Base-by-base conservation (phyloP, 306 rosid species). In the Malus sylvestris region DNA sequence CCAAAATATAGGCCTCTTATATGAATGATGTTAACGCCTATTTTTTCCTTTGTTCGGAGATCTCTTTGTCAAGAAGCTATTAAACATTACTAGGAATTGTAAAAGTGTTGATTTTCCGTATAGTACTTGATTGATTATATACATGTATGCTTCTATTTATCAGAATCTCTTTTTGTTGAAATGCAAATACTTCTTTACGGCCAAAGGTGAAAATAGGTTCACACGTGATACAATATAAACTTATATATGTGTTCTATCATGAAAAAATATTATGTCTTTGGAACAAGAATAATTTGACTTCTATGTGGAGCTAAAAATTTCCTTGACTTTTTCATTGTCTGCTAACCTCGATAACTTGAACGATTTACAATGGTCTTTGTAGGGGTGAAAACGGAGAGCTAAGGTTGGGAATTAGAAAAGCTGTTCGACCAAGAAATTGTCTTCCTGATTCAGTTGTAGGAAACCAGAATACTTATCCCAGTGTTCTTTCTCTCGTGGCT, bases 331-430 rank as follows among this genome's bases (percentile, higher is more conserved):
- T 9, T 59, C 57, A 16, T 59, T 16, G 53, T 72, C 38, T 38
- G 33, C 49, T 73, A 19, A 51, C 23, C 42, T 64, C 73, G 4
- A 60, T 76, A 71, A 45, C 33, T 60, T 13, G 20, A 62, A 38
- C 64, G 53, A 68, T 68, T 51, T 60, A 49, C 72, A 55, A 71
- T 76, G 81, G 73, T 72, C 73, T 78, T 70, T 81, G 80, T 72
- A 94, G 98, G 91, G 98, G 98, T 82, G 97, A 89, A 79, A 89
- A 88, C 74, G 97, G 97, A 80, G 98, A 90, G 78, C 86, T 94
- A 74, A 90, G 98, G 73, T 79, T 94, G 91, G 98, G 98, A 72
- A 90, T 94, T 79, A 88, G 97, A 79, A 92, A 96, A 85, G 90
- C 96, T 77, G 90, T 82, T 75, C 87, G 98, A 67, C 98, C 97